Evolutionary conservation across 805 yeast species (phyloP).

Genomic region (Yarrowia sp.): DNA sequence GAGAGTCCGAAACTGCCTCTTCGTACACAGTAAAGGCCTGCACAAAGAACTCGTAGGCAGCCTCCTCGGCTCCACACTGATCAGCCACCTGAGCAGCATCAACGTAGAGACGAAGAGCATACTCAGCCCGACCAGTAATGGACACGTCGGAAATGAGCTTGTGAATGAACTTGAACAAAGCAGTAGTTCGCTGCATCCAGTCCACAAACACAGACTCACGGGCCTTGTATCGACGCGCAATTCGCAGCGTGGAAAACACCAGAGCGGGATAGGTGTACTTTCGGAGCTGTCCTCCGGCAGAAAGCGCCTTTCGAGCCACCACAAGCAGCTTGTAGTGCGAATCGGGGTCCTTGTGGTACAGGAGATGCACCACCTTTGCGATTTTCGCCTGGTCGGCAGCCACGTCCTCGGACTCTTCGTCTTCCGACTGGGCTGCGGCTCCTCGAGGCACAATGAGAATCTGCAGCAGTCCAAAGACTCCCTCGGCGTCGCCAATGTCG

Average conservation of each 20-base stretch:
- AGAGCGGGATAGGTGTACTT: conserved; percentile 74
- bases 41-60: conserved; percentile 82
- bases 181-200: conserved; percentile 39
- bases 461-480: conserved; percentile 55
- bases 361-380: conserved; percentile 65
- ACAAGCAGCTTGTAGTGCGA: conserved; percentile 47
- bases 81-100: conserved; percentile 76
- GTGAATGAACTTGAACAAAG: conserved; percentile 71
- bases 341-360: conserved; percentile 50
- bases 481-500: conserved; percentile 51
- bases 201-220: conserved; percentile 31
- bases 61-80: conserved; percentile 64
- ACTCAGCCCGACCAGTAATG: conserved; percentile 39
- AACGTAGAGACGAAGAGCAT: conserved; percentile 48
- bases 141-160: conserved; percentile 64
- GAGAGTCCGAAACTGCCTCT: conserved; percentile 52
- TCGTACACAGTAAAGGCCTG: conserved; percentile 86
- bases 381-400: conserved; percentile 41
- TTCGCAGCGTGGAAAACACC: conserved; percentile 55
- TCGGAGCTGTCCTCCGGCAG: conserved; percentile 50
- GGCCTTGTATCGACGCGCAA: conserved; percentile 50
- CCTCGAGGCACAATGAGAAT: conserved; percentile 46
- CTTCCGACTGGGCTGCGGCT: conserved; percentile 27
- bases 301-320: conserved; percentile 47
- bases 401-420: conserved; percentile 31